Evolutionary conservation across 2,329 filamentous ascomycete genomes (phyloP).

Genomic region (Periglandula ipomoeae): DNA sequence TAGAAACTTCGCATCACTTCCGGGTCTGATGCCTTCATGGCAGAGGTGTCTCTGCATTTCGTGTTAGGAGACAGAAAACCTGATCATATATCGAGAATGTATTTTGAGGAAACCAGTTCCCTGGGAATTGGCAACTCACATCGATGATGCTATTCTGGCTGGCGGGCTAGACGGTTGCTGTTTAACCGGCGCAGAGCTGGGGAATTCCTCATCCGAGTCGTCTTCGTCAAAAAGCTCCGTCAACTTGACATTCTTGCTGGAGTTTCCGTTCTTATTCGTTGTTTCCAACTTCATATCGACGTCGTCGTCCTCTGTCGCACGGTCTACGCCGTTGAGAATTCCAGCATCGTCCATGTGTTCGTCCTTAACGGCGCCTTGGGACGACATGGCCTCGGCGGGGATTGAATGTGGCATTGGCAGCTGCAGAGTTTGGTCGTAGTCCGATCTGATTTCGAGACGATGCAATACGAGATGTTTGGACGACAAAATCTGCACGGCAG

Average conservation of each 20-base stretch:
- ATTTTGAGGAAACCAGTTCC: neutral
- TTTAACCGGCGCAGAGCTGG: constrained; percentile 37
- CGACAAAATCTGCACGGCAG: no score
- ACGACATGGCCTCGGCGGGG: constrained; percentile 20
- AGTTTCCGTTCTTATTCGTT: constrained; percentile 16
- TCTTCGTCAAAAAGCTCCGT: constrained; percentile 51
- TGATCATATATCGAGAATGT: neutral
- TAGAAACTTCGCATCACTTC: constrained; percentile 92
- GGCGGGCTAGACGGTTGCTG: constrained; percentile 30
- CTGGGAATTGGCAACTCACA: constrained; percentile 23
- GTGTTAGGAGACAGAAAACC: neutral
- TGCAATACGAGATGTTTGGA: no score
- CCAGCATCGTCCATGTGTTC: constrained; percentile 27
- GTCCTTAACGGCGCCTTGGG: constrained; percentile 21
- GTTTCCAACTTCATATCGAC: constrained; percentile 33
- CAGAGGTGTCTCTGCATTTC: constrained; percentile 16
- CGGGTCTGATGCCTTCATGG: constrained; percentile 54
- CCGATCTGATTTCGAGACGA: no score
- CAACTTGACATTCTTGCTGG: constrained; percentile 40
- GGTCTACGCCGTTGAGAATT: constrained; percentile 18
- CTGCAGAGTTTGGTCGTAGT: no score
- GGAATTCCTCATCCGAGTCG: constrained; percentile 54
- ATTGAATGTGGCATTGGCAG: constrained; percentile 40
- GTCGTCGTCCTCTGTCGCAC: constrained; percentile 23
- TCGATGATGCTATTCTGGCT: constrained; percentile 30